These are phyloP conservation scores for Lagenaria siceraria DNA, from an alignment of 306 rosid species.

Conservation along the genomic window DNA sequence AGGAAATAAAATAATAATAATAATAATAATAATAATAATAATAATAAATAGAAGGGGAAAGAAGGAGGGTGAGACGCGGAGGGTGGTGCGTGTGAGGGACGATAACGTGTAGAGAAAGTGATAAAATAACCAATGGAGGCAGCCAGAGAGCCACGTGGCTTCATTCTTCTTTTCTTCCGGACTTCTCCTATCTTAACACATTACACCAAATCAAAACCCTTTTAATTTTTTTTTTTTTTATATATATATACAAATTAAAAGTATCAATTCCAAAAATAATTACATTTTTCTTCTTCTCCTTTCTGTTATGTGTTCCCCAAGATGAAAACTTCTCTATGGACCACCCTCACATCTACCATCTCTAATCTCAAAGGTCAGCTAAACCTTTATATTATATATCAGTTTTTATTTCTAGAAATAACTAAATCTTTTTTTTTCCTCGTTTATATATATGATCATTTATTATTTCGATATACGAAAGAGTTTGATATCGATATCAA, in stretches of 20 bases:
- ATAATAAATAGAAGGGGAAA: not conserved
- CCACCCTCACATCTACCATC: not conserved
- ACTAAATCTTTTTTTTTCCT: too few relatives aligned
- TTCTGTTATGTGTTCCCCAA: not conserved
- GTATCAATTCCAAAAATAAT: not conserved
- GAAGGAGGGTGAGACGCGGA: not conserved
- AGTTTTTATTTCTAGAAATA: too few relatives aligned
- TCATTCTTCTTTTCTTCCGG: not conserved
- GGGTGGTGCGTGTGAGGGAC: slow-evolving; percentile 5
- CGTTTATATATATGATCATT: too few relatives aligned
- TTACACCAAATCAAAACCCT: not conserved
- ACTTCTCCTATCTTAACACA: not conserved
- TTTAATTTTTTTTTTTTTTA: not conserved
- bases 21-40: too few relatives aligned
- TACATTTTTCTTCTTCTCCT: not conserved
- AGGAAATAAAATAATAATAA: too few relatives aligned
- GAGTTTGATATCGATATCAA: too few relatives aligned
- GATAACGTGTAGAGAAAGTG: not conserved
- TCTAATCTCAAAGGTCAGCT: not conserved
- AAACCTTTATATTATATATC: not conserved
- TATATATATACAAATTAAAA: not conserved
- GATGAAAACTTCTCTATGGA: not conserved
- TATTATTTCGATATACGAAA: too few relatives aligned
- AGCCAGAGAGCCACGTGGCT: not conserved
- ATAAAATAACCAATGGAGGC: not conserved